Conservation (phyloP, 805 yeast genomes). For the Yarrowia yakushimensis region DNA sequence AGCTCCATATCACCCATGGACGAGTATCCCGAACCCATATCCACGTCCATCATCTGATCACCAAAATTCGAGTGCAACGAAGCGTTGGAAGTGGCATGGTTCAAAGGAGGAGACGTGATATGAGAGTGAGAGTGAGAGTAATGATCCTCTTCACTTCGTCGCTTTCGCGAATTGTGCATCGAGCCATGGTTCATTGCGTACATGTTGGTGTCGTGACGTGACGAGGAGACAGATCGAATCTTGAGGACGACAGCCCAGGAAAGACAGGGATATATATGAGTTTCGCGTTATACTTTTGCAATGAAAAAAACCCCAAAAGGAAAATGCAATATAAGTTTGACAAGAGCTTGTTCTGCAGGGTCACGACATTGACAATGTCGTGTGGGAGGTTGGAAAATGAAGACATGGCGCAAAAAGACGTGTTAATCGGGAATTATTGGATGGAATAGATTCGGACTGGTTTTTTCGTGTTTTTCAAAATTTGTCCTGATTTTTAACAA, state of each 20-base stretch:
- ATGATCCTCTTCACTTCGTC: conserved; percentile 14
- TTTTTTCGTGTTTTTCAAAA: neutral
- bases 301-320: neutral
- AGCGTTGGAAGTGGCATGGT: neutral
- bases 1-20: neutral
- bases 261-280: conserved; percentile 11
- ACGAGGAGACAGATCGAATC: neutral
- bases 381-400: neutral
- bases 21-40: neutral
- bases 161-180: conserved; percentile 15
- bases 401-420: neutral
- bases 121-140: neutral
- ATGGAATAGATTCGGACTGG: no score
- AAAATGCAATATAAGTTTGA: neutral
- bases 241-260: neutral
- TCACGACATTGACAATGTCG: neutral
- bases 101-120: neutral
- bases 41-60: neutral
- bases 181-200: conserved; percentile 17
- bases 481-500: neutral
- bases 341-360: neutral
- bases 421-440: neutral
- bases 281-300: conserved; percentile 11
- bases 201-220: neutral
- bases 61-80: conserved; percentile 7